These are phyloP conservation scores for Phellopilus nigrolimitatus DNA, from an alignment of 1,284 basidiomycete genomes.

Conservation along the genomic window DNA sequence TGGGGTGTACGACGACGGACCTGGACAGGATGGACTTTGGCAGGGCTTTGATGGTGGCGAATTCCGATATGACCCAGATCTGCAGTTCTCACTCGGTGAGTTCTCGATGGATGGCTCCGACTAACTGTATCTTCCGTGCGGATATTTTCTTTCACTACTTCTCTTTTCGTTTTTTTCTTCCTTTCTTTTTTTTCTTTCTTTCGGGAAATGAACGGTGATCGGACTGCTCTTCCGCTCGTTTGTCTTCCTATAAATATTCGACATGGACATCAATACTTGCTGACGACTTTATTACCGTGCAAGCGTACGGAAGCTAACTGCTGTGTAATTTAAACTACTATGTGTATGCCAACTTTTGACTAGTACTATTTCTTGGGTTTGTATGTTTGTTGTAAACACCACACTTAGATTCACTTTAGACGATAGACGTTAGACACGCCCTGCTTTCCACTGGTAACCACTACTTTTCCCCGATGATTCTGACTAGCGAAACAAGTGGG, in stretches of 20 bases:
- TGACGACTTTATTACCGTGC: too few relatives aligned
- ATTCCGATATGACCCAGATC: slow-evolving; percentile 69
- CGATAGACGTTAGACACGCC: too few relatives aligned
- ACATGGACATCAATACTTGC: neutral
- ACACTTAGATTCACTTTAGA: neutral
- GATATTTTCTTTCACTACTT: neutral
- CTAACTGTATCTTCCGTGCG: slow-evolving; percentile 8
- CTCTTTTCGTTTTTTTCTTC: neutral
- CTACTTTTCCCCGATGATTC: too few relatives aligned
- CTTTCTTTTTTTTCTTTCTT: slow-evolving; percentile 1
- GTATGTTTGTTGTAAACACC: neutral
- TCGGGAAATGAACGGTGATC: too few relatives aligned
- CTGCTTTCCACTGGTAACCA: too few relatives aligned
- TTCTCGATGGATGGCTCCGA: slow-evolving; percentile 3
- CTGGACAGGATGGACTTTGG: slow-evolving; percentile 62
- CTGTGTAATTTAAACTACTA: slow-evolving; percentile 1
- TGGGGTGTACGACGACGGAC: slow-evolving; percentile 38
- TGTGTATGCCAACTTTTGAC: too few relatives aligned
- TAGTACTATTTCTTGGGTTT: neutral
- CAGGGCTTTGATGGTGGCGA: slow-evolving; percentile 67
- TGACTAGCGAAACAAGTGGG: neutral
- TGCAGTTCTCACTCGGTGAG: slow-evolving; percentile 56
- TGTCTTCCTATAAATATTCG: too few relatives aligned
- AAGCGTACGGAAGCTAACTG: neutral
- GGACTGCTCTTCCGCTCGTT: too few relatives aligned